Evolutionary conservation across 2,329 filamentous ascomycete species (phyloP), one percentile per base, ranked within the genome.

Genomic region (Fusarium paranaense): DNA sequence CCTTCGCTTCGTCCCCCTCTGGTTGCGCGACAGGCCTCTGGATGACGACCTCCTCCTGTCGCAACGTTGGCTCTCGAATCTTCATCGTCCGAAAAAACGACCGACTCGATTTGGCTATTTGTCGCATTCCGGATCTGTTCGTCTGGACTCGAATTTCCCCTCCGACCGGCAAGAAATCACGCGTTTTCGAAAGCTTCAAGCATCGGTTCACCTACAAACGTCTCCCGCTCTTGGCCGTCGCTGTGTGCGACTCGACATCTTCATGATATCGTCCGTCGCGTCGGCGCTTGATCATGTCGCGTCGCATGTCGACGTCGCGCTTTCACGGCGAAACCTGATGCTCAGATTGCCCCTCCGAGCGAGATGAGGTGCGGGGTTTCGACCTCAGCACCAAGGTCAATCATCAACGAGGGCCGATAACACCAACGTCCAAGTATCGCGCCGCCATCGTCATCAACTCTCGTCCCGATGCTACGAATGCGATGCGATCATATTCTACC

Each of bases 241-340:
- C 69, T 70, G 72, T 78, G 77, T 78, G 70, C 75, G 72, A 78
- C 77, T 72, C 70, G 76, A 74, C 22, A 61, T 57, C 37, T 45
- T 69, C 72, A 68, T 62, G 59, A 10, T 61, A 65, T 58, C 64
- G 61, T 37, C 13, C 16, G 20, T 30, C 35, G 67, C 76, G 63
- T 20, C 57, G 47, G 50, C 45, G 18, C 33, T 50, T 35, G 40
- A 71, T 58, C 42, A 69, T 58, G 42, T 25, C 25, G 25, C 65
- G 40, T 66, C 63, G 47, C 68, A 65, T 70, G 40, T 60, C 57
- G 30, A 47, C 56, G 25, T 57, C 56, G 33, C 42, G 32, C 56
- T 62, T 33, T 47, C 22, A n/a, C 47, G 27, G 16, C 59, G 22
- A 62, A 10, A 35, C 27, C 40, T 57, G 64, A 33, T 50, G 20